Evolutionary conservation across 805 yeast species (phyloP).

Genomic region (Pichia californica): DNA sequence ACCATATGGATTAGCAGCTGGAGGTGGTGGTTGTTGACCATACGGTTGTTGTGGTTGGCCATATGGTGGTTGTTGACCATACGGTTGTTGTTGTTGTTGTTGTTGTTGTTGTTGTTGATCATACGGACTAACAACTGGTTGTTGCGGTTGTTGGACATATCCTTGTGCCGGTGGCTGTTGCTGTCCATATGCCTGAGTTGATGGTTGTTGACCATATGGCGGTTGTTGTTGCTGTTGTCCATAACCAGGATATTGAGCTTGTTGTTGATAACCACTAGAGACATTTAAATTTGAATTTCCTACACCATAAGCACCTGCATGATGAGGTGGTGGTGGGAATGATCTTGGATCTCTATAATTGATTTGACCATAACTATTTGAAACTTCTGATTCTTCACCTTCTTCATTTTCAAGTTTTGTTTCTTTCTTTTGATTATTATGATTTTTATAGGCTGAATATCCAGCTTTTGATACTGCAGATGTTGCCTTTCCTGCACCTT

Average conservation of each 20-base stretch:
- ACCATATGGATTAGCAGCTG: constrained; percentile 13
- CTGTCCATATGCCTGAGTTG: neutral
- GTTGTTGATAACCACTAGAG: constrained; percentile 7
- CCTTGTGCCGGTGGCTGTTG: constrained; percentile 8
- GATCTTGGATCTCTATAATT: constrained; percentile 18
- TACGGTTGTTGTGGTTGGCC: constrained; percentile 8
- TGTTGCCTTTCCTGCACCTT: constrained; percentile 47
- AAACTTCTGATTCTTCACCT: neutral
- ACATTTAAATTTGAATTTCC: constrained; percentile 15
- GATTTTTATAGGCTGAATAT: constrained; percentile 40
- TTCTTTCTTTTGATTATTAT: constrained; percentile 21
- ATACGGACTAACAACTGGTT: constrained; percentile 4
- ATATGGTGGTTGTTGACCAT: constrained; percentile 1
- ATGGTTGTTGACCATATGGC: constrained; percentile 10
- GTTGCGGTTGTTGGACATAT: constrained; percentile 8
- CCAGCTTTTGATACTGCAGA: constrained; percentile 43
- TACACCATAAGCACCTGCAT: constrained; percentile 9
- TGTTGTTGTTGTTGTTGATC: constrained; percentile 11
- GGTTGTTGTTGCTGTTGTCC: constrained; percentile 10
- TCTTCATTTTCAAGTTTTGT: constrained; percentile 13
- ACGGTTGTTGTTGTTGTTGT: neutral
- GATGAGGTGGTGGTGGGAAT: constrained; percentile 18
- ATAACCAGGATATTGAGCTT: neutral
- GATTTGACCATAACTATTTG: constrained; percentile 14
- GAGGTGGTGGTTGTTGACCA: constrained; percentile 5